These are phyloP conservation scores for Phoenix dactylifera DNA, from an alignment of 176 grass and related monocot species.

Conservation along the genomic window DNA sequence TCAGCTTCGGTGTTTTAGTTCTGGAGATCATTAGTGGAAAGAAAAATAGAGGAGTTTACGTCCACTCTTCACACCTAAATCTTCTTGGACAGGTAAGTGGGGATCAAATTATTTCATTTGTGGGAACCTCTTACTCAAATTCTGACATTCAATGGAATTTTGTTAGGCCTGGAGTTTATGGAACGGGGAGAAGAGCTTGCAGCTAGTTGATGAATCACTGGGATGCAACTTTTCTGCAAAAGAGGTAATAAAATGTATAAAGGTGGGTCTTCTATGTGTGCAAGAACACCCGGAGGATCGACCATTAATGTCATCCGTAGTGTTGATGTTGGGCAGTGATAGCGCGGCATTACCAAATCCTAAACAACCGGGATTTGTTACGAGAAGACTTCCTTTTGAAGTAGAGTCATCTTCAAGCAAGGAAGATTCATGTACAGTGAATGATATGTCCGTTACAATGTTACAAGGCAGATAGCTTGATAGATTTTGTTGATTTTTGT, in stretches of 20 bases:
- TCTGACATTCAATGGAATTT: not conserved
- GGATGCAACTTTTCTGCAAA: conserved; percentile 30
- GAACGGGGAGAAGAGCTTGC: conserved; percentile 33
- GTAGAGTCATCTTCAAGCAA: conserved; percentile 44
- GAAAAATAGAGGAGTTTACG: conserved; percentile 52
- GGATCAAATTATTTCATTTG: not conserved
- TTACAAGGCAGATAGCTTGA: conserved; percentile 37
- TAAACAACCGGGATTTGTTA: conserved; percentile 51
- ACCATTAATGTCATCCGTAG: conserved; percentile 43
- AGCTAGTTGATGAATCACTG: conserved; percentile 49
- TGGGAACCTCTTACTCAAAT: too few relatives aligned
- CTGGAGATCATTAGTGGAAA: conserved; percentile 63
- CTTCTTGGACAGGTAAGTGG: conserved; percentile 49
- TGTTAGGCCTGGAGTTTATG: conserved; percentile 58
- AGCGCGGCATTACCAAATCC: conserved; percentile 33
- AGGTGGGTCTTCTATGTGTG: conserved; percentile 43
- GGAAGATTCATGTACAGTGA: conserved; percentile 25
- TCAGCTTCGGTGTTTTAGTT: conserved; percentile 57
- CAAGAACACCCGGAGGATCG: conserved; percentile 59
- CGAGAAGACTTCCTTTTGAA: conserved; percentile 34
- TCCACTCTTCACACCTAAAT: conserved; percentile 31
- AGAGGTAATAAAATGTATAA: conserved; percentile 40
- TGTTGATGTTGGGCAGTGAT: conserved; percentile 44
- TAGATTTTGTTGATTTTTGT: too few relatives aligned
- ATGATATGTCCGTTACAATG: conserved; percentile 31